Evolutionary conservation across 305 asterid genomes (phyloP), one percentile per base, ranked within the genome.

Genomic region (Fraxinus velutina): DNA sequence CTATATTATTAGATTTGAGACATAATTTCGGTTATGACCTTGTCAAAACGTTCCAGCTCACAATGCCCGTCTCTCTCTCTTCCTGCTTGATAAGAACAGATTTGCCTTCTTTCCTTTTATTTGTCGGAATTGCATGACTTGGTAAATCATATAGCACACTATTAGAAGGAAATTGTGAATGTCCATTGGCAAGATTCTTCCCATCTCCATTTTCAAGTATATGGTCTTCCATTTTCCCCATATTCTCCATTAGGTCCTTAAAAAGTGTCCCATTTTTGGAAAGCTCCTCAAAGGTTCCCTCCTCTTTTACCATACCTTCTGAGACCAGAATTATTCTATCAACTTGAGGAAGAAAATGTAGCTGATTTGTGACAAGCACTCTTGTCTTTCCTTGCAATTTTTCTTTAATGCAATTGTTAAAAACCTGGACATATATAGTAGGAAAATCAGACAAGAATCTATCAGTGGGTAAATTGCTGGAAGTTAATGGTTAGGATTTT

Each of bases 51-150:
- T 88, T 87, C 91, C 89, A 86, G 91, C 98, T 94, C 83, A 96
- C 92, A 57, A 96, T 95, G 71, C 99, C 98, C 6, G 97, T 96
- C 88, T 96, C 98, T 85, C 97, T 86, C 73, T 96, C 98, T 90
- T 96, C 98, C 88, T 92, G 96, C 90, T 93, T 96, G 73, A 94
- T 92, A 55, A 96, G 97, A 89, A 93, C 87, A 36, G 97, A 88
- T 90, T 88, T 90, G 36, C 93, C 92, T 86, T 87, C 94, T 89
- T 89, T 94, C 76, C 22, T 82, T 77, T 89, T 86, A 81, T 83
- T 78, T 78, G 79, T 81, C 30, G 81, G 83, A 80, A 44, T 87
- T 47, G 79, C 86, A 75, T 90, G 91, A 83, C 86, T 87, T 78
- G 87, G 88, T 71, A 78, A 83, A 57, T 90, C 94, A 77, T 66